Conservation (phyloP, 2,329 filamentous ascomycete genomes). For the Colletotrichum lentis region DNA sequence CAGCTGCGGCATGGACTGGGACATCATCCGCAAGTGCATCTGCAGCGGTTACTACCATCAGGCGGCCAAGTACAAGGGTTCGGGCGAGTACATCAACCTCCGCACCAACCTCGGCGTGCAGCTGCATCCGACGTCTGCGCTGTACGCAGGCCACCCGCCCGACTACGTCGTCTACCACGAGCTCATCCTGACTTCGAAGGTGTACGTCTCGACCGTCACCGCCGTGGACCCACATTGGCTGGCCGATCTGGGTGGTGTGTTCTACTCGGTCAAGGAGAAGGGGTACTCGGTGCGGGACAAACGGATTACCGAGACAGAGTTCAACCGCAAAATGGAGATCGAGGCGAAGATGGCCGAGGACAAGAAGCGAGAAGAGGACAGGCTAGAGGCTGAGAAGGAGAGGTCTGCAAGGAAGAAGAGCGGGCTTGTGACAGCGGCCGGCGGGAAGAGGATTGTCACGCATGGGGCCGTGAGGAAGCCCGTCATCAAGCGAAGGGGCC, state of each 20-base stretch:
- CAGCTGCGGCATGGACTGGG: conserved; percentile 96
- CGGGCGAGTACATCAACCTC: conserved; percentile 97
- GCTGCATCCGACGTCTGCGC: conserved; percentile 89
- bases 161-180: conserved; percentile 99
- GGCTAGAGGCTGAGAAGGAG: conserved; percentile 60
- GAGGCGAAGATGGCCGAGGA: conserved; percentile 92
- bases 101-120: conserved; percentile 94
- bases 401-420: conserved; percentile 54
- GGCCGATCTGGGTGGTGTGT: conserved; percentile 93
- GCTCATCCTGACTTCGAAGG: conserved; percentile 93
- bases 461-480: conserved; percentile 70
- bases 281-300: conserved; percentile 89
- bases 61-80: conserved; percentile 92
- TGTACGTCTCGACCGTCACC: conserved; percentile 98
- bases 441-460: conserved; percentile 66
- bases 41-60: conserved; percentile 99
- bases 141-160: conserved; percentile 94
- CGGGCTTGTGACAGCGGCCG: conserved; percentile 40
- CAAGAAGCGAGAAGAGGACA: conserved; percentile 71
- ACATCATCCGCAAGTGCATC: conserved; percentile 93
- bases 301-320: conserved; percentile 87
- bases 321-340: conserved; percentile 92
- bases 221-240: conserved; percentile 97
- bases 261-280: conserved; percentile 97
- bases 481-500: conserved; percentile 62